Conservation (phyloP, 2,329 filamentous ascomycete genomes). For the Talaromyces rugulosus region DNA sequence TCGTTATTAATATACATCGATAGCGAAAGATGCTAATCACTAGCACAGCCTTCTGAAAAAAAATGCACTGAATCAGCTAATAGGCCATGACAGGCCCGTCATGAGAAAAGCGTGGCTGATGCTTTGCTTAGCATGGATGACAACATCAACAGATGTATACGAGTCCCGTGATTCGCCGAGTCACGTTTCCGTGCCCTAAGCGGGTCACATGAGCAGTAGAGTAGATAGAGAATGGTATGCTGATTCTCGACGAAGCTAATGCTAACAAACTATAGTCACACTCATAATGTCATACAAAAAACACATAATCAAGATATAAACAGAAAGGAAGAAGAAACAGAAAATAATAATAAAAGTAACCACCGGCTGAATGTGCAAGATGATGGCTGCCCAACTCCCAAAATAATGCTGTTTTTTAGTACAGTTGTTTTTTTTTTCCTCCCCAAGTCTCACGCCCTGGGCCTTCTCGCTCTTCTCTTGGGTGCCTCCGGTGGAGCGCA, state of each 20-base stretch:
- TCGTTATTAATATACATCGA: no score
- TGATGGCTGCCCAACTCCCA: background rate
- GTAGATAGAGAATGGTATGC: background rate
- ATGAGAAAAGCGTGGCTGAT: background rate
- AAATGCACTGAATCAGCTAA: background rate
- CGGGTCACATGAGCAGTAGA: background rate
- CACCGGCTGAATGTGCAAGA: background rate
- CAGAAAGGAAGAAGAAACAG: background rate
- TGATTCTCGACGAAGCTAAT: background rate
- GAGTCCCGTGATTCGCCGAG: background rate
- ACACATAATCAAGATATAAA: background rate
- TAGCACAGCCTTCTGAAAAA: no score
- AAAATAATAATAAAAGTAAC: background rate
- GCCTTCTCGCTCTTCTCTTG: background rate
- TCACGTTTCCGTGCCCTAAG: background rate
- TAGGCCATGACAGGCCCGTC: background rate
- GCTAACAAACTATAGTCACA: background rate
- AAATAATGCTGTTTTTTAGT: background rate
- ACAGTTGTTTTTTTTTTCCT: background rate
- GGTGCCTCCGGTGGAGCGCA: slow-evolving; percentile 18
- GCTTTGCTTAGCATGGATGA: background rate
- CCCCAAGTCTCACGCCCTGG: background rate
- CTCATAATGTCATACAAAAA: background rate
- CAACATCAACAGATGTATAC: background rate
- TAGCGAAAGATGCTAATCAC: no score